A percentile compares a stretch with the other conserved stretches of the same genome.
phyloP scores from a whole-genome alignment of 495 filamentous ascomycete genomes.

The Trichocladium uniseriatum region DNA sequence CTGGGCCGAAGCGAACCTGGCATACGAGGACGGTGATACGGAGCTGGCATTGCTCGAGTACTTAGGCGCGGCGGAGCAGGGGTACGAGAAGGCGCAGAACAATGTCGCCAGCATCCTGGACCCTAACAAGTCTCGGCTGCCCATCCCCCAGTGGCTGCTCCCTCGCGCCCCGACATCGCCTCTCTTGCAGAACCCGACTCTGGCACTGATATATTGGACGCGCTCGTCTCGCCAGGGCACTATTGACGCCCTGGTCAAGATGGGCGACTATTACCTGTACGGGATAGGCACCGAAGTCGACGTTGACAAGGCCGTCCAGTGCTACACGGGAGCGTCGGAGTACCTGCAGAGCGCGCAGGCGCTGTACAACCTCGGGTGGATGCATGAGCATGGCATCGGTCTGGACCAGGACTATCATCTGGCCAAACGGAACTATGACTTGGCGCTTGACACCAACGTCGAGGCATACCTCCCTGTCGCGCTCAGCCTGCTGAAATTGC shows the following conservation, averaged over 20 bases:
- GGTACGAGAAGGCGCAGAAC: constrained; percentile 84
- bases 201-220: constrained; percentile 94
- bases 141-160: constrained; percentile 31
- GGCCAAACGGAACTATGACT: constrained; percentile 91
- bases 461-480: constrained; percentile 95
- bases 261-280: constrained; percentile 90
- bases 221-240: constrained; percentile 89
- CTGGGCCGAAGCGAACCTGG: constrained; percentile 75
- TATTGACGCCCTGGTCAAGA: constrained; percentile 89
- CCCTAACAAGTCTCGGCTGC: constrained; percentile 51
- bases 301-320: constrained; percentile 80
- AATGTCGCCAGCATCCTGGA: constrained; percentile 93
- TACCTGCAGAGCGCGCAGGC: constrained; percentile 87
- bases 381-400: constrained; percentile 96
- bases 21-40: constrained; percentile 74
- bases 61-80: constrained; percentile 92
- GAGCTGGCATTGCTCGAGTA: constrained; percentile 77
- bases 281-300: constrained; percentile 69
- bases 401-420: constrained; percentile 95
- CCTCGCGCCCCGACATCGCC: constrained; percentile 30
- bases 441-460: constrained; percentile 78
- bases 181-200: constrained; percentile 57
- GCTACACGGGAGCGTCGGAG: constrained; percentile 87
- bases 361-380: constrained; percentile 96
- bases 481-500: constrained; percentile 76